Evolutionary conservation across 768 basidiomycete genomes (phyloP), one percentile per base, ranked within the genome.

Genomic region (Lactarius sp.): DNA sequence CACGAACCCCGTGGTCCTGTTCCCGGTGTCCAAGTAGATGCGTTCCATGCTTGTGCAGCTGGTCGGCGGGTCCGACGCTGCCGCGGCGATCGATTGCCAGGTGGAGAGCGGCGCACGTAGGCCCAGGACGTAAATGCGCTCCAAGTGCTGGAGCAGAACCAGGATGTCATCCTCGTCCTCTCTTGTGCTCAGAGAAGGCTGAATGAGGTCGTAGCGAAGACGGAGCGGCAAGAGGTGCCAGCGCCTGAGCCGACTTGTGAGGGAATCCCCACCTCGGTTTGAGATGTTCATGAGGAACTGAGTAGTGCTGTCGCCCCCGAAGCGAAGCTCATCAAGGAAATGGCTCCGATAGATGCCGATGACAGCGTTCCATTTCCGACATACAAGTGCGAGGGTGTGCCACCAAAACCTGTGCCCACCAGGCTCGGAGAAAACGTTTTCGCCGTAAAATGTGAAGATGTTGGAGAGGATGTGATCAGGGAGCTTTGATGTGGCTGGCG

Each of bases 371-470:
- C 57, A 59, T 41, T 39, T 50, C 41, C 49, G 47, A 41, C 49
- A 59, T 22, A 59, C 57, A 7, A 59, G 57, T 12, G 57, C 57
- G 4, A 51, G 49, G 8, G 49, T 49, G 36, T 37, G 7, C 57
- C 57, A 59, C 57, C 57, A 59, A 44, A 22, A 31, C 39, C 16
- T 50, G 47, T 59, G 34, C 12, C 49, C 57, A 7, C 49, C 49
- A 41, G 49, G 36, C n/a, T 59, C 37, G 36, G 49, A 51, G 47
- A 49, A 59, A 20, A 31, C 18, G 6, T 37, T 10, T 39, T 31
- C 16, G 34, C 57, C 57, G 27, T 49, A 49, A 51, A 51, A 59
- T 8, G 20, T 51, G 49, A 59, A 59, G 16, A 59, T 50, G 14
- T 59, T 37, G 22, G 51, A 27, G 14, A 50, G 47, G 4, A 59